phyloP scores from a whole-genome alignment of 495 filamentous ascomycete species.

The Daldinia childiae region DNA sequence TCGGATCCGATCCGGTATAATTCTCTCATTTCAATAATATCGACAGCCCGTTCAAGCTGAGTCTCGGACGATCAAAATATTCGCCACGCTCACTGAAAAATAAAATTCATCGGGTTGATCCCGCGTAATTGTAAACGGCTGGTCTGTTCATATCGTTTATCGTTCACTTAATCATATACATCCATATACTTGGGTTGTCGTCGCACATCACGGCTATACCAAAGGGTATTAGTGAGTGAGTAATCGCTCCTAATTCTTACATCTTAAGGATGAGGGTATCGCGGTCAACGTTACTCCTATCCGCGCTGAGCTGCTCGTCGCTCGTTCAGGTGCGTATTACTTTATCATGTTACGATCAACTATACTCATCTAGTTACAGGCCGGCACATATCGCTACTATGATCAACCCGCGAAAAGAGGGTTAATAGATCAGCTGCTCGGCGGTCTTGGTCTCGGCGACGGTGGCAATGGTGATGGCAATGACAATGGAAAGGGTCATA shows the following conservation, averaged over 20 bases:
- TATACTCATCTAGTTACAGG: slow-evolving; percentile 44
- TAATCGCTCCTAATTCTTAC: slow-evolving; percentile 28
- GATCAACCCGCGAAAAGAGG: slow-evolving; percentile 42
- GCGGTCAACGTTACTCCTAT: slow-evolving; percentile 44
- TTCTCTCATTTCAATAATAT: slow-evolving; percentile 42
- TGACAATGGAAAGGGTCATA: slow-evolving; percentile 22
- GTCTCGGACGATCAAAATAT: slow-evolving; percentile 14
- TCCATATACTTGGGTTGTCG: slow-evolving; percentile 16
- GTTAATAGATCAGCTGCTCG: slow-evolving; percentile 38
- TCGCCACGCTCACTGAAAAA: slow-evolving; percentile 23
- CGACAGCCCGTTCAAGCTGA: slow-evolving; percentile 10
- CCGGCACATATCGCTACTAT: slow-evolving; percentile 47
- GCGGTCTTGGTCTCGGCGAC: slow-evolving; percentile 39
- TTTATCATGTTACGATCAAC: neutral
- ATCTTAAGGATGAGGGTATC: slow-evolving; percentile 52
- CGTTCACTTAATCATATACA: slow-evolving; percentile 2
- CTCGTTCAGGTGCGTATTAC: slow-evolving; percentile 52
- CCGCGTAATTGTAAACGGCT: slow-evolving; percentile 49
- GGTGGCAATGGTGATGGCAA: slow-evolving; percentile 21
- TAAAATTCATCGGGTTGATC: slow-evolving; percentile 41
- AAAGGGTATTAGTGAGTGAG: slow-evolving; percentile 22
- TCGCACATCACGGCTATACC: slow-evolving; percentile 21
- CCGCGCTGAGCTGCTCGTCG: slow-evolving; percentile 50
- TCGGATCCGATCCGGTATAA: slow-evolving; percentile 47
- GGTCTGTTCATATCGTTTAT: slow-evolving; percentile 46